Evolutionary conservation across 768 basidiomycete genomes (phyloP), one percentile per base, ranked within the genome.

Genomic region (Mycena metata): DNA sequence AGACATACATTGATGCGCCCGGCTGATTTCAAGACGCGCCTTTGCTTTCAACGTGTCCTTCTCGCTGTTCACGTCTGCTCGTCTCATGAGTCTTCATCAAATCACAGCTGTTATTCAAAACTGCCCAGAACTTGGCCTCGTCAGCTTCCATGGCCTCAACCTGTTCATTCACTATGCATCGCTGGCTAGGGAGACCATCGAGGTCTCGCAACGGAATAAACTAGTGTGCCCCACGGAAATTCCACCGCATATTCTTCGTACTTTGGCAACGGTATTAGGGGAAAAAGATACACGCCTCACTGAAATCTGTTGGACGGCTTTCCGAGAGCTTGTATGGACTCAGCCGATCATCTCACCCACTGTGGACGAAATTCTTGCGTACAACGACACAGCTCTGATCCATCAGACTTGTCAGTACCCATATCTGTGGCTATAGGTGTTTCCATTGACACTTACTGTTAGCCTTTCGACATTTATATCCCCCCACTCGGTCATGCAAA

Each of bases 401-500:
- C 36, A 56, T n/a, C 21, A 47, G 24, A 64, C 62, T 5, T 64
- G 62, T 64, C 7, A 1, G 45, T 64, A 11, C 24, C 12, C 9
- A 10, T 19, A 36, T 36, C 6, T 8, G 19, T 17, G 10, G 11
- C 15, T 54, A 15, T 5, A 7, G 21, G 8, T 26, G n/a, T 16
- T n/a, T 47, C n/a, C 19, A 15, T 17, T 64, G 9, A 45, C 19
- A n/a, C 3, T 17, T 13, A 2, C 12, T n/a, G 4, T 10, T 19
- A 64, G 54, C 55, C 6, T 64, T 56, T 16, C 54, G 54, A 3
- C 63, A 64, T 21, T 41, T 64, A 6, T 57, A 56, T 57, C 63
- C 63, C 15, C 52, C 63, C 4, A 46, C 41, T 2, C 52, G 63
- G 13, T 46, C 46, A 3, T 64, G 63, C 35, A 43, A 47, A 13